Conservation (phyloP, 208 protist species). For the Leishmania braziliensis region DNA sequence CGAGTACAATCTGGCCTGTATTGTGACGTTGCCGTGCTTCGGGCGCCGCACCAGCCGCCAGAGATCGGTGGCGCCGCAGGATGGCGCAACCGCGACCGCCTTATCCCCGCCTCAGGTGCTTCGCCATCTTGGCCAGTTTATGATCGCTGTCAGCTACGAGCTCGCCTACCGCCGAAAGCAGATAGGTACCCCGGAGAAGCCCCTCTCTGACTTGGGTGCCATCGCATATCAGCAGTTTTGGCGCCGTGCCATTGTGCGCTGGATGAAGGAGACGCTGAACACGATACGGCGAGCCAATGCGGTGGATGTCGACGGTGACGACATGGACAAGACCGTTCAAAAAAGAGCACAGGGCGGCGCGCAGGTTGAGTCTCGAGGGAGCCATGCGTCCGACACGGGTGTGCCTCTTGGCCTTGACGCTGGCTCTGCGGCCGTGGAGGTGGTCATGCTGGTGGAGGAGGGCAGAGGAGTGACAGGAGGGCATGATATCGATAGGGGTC, state of each 20-base stretch:
- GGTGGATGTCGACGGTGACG: slow-evolving; percentile 24
- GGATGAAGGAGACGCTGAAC: slow-evolving; percentile 48
- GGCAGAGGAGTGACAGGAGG: background rate
- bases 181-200: slow-evolving; percentile 97
- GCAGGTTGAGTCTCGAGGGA: background rate
- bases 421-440: background rate
- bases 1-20: slow-evolving; percentile 99
- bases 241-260: slow-evolving; percentile 61
- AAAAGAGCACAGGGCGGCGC: background rate
- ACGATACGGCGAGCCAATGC: slow-evolving; percentile 18
- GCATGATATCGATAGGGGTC: background rate
- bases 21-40: slow-evolving; percentile 98
- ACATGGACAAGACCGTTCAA: background rate
- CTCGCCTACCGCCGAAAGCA: slow-evolving; percentile 95
- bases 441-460: background rate
- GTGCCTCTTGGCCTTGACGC: background rate
- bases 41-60: slow-evolving; percentile 24
- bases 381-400: background rate
- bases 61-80: slow-evolving; percentile 2
- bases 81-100: background rate
- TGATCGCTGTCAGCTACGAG: slow-evolving; percentile 98
- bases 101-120: slow-evolving; percentile 15
- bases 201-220: slow-evolving; percentile 98
- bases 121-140: slow-evolving; percentile 95
- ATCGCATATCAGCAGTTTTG: slow-evolving; percentile 93